Conservation (phyloP, 192 early-diverging fungal species). For the Umbelopsis sp. region DNA sequence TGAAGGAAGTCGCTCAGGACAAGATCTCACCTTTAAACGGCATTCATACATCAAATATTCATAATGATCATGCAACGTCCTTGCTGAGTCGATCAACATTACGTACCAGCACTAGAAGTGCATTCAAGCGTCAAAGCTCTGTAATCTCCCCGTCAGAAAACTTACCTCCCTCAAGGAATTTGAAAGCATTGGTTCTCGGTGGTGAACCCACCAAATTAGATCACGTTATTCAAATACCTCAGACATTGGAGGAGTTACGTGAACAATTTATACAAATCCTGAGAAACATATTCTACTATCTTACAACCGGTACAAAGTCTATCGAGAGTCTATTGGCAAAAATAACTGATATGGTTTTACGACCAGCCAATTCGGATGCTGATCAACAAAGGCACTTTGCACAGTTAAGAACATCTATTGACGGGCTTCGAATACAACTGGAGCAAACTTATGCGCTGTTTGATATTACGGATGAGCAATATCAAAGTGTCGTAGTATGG, state of each 20-base stretch:
- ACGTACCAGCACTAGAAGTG: background rate
- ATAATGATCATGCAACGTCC: slow-evolving; percentile 15
- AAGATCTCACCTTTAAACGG: background rate
- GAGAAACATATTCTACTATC: slow-evolving; percentile 48
- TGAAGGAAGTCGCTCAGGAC: slow-evolving; percentile 6
- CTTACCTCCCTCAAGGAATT: background rate
- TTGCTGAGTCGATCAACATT: slow-evolving; percentile 33
- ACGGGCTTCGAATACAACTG: slow-evolving; percentile 43
- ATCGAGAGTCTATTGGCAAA: slow-evolving; percentile 46
- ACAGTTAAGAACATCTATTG: slow-evolving; percentile 34
- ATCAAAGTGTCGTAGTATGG: slow-evolving; percentile 28
- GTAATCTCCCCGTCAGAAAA: background rate
- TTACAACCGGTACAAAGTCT: slow-evolving; percentile 47
- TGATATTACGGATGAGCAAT: slow-evolving; percentile 43
- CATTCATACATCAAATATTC: background rate
- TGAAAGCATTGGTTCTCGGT: slow-evolving; percentile 15
- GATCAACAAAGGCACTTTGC: slow-evolving; percentile 36
- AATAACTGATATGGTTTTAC: slow-evolving; percentile 47
- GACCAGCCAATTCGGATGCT: slow-evolving; percentile 28
- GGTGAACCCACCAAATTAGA: slow-evolving; percentile 2
- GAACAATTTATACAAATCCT: slow-evolving; percentile 53
- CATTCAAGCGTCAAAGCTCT: background rate
- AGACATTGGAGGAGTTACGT: slow-evolving; percentile 42
- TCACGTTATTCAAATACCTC: slow-evolving; percentile 27
- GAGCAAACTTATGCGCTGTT: slow-evolving; percentile 51